Evolutionary conservation across 352 stramenopile genomes (phyloP).

Genomic region (Globisporangium spinosum): DNA sequence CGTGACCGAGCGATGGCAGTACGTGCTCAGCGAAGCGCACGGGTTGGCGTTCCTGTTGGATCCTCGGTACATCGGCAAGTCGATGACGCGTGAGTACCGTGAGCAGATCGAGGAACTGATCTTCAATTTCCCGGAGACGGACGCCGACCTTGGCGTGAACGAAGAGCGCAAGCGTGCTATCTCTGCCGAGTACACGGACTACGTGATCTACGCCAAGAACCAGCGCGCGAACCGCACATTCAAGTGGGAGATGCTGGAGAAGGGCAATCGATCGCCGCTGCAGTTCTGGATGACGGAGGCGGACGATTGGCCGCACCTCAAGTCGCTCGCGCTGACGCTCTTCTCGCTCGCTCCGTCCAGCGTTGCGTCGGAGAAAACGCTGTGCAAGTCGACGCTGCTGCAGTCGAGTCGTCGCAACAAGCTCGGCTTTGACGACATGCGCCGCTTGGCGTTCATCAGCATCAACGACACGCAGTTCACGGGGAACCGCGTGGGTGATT

Average conservation of each 20-base stretch:
- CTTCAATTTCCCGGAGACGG: constrained; percentile 74
- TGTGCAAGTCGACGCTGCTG: constrained; percentile 61
- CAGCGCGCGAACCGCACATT: constrained; percentile 75
- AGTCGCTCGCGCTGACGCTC: constrained; percentile 65
- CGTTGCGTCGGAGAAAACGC: constrained; percentile 61
- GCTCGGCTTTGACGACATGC: constrained; percentile 67
- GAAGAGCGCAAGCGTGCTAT: constrained; percentile 71
- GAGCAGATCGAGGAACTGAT: constrained; percentile 84
- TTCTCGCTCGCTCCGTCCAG: constrained; percentile 78
- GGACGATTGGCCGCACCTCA: constrained; percentile 77
- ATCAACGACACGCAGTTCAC: constrained; percentile 82
- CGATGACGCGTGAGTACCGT: constrained; percentile 76
- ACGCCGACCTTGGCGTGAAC: constrained; percentile 57
- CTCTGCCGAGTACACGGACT: constrained; percentile 70
- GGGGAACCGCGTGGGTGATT: constrained; percentile 39
- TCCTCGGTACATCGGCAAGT: constrained; percentile 78
- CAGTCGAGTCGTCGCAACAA: constrained; percentile 74
- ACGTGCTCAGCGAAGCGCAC: constrained; percentile 73
- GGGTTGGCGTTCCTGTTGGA: constrained; percentile 71
- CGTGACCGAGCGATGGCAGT: constrained; percentile 70
- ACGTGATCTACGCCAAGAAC: constrained; percentile 81
- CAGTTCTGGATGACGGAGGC: constrained; percentile 80
- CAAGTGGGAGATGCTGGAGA: constrained; percentile 86
- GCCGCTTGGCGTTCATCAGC: constrained; percentile 71
- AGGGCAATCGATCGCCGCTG: constrained; percentile 66